Conservation (phyloP, 345 rosid species). For the Eucalyptus regnans region DNA sequence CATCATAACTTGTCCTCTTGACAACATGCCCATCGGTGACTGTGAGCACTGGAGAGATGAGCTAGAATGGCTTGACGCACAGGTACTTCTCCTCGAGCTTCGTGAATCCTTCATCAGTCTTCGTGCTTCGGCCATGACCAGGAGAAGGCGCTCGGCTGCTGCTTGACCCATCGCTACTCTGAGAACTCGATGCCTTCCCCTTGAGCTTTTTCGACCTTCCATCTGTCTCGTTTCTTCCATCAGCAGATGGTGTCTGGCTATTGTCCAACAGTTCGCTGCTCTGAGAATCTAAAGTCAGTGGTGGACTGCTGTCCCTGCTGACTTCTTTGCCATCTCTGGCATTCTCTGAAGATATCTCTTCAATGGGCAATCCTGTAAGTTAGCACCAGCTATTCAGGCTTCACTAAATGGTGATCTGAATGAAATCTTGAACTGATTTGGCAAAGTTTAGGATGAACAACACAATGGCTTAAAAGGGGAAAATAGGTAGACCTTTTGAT, state of each 20-base stretch:
- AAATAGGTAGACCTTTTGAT: neutral
- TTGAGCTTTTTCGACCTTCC: conserved; percentile 8
- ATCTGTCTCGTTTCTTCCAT: conserved; percentile 1
- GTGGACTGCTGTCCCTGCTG: neutral
- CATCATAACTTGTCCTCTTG: neutral
- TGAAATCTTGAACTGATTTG: neutral
- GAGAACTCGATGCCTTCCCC: neutral
- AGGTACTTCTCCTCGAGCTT: neutral
- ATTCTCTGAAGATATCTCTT: neutral
- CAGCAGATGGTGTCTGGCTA: neutral
- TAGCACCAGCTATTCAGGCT: neutral
- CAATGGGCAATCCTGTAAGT: neutral
- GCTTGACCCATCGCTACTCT: neutral
- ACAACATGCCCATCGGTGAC: neutral
- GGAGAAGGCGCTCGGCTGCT: neutral
- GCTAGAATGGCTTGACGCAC: conserved; percentile 29
- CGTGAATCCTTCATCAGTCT: neutral
- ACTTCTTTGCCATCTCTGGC: neutral
- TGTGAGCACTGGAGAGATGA: neutral
- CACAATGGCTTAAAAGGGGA: neutral
- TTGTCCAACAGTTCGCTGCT: neutral
- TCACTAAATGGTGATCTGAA: neutral
- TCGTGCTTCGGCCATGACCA: neutral
- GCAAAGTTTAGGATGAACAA: neutral
- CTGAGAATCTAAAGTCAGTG: neutral